These are phyloP conservation scores for Orbilia javanica DNA, from an alignment of 2,329 filamentous ascomycete genomes.

Conservation along the genomic window DNA sequence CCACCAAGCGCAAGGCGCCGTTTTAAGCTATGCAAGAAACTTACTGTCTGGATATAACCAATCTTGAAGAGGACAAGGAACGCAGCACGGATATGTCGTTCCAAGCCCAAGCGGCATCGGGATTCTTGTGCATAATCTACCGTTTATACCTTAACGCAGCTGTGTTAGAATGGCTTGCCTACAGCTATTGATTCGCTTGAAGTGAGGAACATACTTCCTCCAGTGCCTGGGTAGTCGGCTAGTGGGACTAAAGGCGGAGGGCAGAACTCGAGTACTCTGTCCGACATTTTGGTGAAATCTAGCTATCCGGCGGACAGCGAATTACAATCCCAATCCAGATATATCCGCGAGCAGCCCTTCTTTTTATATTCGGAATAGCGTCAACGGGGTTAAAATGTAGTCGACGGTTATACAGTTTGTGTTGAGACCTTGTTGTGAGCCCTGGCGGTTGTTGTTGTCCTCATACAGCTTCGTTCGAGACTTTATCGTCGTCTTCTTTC, in stretches of 20 bases:
- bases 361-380: slow-evolving; percentile 27
- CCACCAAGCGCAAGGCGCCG: background rate
- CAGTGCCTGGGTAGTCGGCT: slow-evolving; percentile 71
- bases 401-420: slow-evolving; percentile 10
- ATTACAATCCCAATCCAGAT: slow-evolving; percentile 8
- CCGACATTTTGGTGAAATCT: slow-evolving; percentile 24
- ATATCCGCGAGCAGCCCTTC: slow-evolving; percentile 4
- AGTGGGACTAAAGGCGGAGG: slow-evolving; percentile 78
- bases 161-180: slow-evolving; percentile 25
- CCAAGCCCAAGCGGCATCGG: slow-evolving; percentile 67
- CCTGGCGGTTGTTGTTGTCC: slow-evolving; percentile 27
- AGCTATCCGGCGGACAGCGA: slow-evolving; percentile 34
- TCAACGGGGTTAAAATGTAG: slow-evolving; percentile 9
- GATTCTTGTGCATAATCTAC: slow-evolving; percentile 68
- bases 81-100: slow-evolving; percentile 75
- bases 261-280: slow-evolving; percentile 67
- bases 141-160: slow-evolving; percentile 69
- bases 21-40: slow-evolving; percentile 58
- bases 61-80: slow-evolving; percentile 88
- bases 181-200: background rate
- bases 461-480: slow-evolving; percentile 30
- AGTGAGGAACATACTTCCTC: slow-evolving; percentile 74
- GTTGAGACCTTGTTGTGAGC: slow-evolving; percentile 29
- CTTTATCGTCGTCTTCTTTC: slow-evolving; percentile 7
- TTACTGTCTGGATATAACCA: slow-evolving; percentile 76